phyloP scores from a whole-genome alignment of 2,329 filamentous ascomycete genomes.

The Aureobasidium vineae region DNA sequence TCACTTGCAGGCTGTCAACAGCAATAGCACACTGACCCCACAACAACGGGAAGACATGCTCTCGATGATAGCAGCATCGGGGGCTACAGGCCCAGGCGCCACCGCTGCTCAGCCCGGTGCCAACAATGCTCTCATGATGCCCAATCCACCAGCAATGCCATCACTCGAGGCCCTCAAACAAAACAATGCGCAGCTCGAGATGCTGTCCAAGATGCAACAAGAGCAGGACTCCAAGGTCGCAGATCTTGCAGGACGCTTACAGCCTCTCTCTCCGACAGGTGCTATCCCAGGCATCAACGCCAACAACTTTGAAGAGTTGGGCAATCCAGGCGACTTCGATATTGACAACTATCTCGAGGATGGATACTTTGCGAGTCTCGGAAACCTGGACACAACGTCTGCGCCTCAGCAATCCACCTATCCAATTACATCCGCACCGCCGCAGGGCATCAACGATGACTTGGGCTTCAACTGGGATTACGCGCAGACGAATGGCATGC shows the following conservation, averaged over 20 bases:
- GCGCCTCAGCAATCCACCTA: not conserved
- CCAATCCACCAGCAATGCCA: constrained; percentile 55
- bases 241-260: constrained; percentile 69
- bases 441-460: constrained; percentile 25
- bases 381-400: not conserved
- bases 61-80: constrained; percentile 46
- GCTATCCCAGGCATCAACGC: constrained; percentile 65
- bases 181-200: constrained; percentile 73
- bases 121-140: constrained; percentile 59
- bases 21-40: constrained; percentile 45
- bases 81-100: constrained; percentile 33
- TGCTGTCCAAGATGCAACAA: constrained; percentile 72
- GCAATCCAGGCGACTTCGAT: constrained; percentile 48
- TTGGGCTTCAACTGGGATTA: constrained; percentile 33
- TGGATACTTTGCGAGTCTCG: constrained; percentile 21
- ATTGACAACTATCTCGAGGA: constrained; percentile 54
- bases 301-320: constrained; percentile 41
- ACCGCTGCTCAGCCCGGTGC: constrained; percentile 32
- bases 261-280: constrained; percentile 76
- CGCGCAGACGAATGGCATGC: constrained; percentile 23
- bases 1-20: constrained; percentile 48
- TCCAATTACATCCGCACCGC: constrained; percentile 14
- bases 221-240: constrained; percentile 76
- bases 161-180: constrained; percentile 62
- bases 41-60: constrained; percentile 51